Conservation (phyloP, 306 rosid species). For the Hippophae tibetana region DNA sequence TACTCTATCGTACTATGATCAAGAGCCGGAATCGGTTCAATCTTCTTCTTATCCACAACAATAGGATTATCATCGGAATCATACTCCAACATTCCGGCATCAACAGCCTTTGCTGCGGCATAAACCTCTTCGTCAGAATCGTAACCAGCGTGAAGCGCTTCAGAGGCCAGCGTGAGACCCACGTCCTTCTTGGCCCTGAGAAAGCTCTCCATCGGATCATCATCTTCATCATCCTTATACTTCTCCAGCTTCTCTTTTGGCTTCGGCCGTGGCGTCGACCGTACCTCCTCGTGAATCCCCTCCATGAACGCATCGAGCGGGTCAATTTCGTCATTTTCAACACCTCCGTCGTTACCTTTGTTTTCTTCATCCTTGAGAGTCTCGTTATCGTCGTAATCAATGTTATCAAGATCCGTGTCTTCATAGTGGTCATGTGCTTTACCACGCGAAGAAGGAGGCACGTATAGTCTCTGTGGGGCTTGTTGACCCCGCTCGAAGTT, state of each 20-base stretch:
- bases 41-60: constrained; percentile 68
- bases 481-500: constrained; percentile 78
- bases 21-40: constrained; percentile 77
- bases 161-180: constrained; percentile 77
- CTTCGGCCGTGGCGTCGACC: constrained; percentile 60
- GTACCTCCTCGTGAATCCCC: constrained; percentile 85
- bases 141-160: constrained; percentile 79
- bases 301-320: constrained; percentile 96
- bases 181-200: constrained; percentile 82
- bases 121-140: constrained; percentile 97
- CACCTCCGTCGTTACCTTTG: constrained; percentile 15
- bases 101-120: constrained; percentile 94
- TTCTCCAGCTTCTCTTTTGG: constrained; percentile 60
- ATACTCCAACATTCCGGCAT: constrained; percentile 84
- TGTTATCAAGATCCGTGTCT: constrained; percentile 70
- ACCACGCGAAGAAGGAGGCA: constrained; percentile 75
- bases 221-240: constrained; percentile 76
- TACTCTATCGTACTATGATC: constrained; percentile 81
- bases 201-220: constrained; percentile 89
- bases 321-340: constrained; percentile 50
- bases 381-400: constrained; percentile 52
- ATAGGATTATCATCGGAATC: constrained; percentile 90
- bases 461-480: constrained; percentile 73
- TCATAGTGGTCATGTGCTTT: constrained; percentile 70
- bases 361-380: constrained; percentile 20